Evolutionary conservation across 495 filamentous ascomycete genomes (phyloP).

Genomic region (Talaromyces liani): DNA sequence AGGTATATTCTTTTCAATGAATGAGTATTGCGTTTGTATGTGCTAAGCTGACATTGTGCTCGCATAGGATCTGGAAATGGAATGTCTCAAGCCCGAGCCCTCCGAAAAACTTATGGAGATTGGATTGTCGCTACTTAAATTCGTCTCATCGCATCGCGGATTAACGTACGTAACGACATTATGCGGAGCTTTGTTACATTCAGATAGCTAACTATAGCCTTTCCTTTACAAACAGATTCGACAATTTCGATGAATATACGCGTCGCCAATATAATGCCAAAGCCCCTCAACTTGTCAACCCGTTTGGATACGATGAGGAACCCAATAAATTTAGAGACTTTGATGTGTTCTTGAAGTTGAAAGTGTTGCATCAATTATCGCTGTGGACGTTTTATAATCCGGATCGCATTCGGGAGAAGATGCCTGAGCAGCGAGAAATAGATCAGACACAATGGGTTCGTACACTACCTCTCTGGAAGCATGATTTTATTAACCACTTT

Average conservation of each 20-base stretch:
- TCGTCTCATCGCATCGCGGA: constrained; percentile 87
- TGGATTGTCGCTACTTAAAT: constrained; percentile 83
- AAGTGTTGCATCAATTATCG: constrained; percentile 82
- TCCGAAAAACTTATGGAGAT: constrained; percentile 72
- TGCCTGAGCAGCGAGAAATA: constrained; percentile 71
- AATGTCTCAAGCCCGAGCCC: constrained; percentile 68
- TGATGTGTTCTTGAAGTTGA: constrained; percentile 80
- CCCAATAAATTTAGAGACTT: constrained; percentile 71
- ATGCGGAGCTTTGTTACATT: background rate
- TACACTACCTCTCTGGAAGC: background rate
- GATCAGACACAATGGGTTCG: constrained; percentile 83
- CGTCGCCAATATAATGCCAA: constrained; percentile 82
- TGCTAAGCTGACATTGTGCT: background rate
- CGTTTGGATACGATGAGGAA: constrained; percentile 73
- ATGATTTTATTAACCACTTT: background rate
- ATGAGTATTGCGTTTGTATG: background rate
- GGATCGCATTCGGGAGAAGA: constrained; percentile 77
- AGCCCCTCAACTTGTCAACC: constrained; percentile 66
- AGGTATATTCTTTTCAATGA: constrained; percentile 49
- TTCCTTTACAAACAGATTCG: constrained; percentile 46
- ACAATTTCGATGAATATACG: constrained; percentile 91
- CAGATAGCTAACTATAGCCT: background rate
- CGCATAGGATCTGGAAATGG: constrained; percentile 74
- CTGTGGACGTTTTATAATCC: constrained; percentile 82
- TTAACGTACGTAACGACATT: constrained; percentile 58